Base-by-base conservation (phyloP, 495 filamentous ascomycete genomes). In the Penicillium samsonianum region DNA sequence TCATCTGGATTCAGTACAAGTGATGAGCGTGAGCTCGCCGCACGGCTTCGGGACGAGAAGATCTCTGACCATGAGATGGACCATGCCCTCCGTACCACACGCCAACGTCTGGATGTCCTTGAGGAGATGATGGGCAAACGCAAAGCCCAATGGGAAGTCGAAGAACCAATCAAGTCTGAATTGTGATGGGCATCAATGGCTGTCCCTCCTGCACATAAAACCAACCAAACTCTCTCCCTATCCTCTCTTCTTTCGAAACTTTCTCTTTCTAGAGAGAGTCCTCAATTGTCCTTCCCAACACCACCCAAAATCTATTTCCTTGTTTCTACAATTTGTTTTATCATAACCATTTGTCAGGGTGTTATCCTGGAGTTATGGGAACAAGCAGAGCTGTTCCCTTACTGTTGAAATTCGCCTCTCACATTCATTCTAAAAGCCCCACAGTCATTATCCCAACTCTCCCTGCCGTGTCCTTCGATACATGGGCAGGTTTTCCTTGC, bases 61-160 rank as follows among this genome's bases (percentile, higher is more conserved):
- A 92, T 96, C 82, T 86, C 82, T 49, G 85, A 92, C 62, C 73
- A 88, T 44, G 87, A 97, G 73, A 80, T 98, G 53, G 84, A 88
- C 62, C 86, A 92, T 65, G 92, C 92, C 16, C 92, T 98, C 45
- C 77, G 79, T 31, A 84, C 93, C 14, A 96, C 92, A 25, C 89
- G 96, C 69, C 88, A 94, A 73, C 83, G 87, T 53, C 75, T 98
- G 52, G 81, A 84, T 50, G 81, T 84, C 3, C 73, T 98, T 47
- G 93, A 93, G 68, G 77, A 76, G 41, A 86, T 90, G 44, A 75
- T 96, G 55, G 82, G 79, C 42, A 79, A 80, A 65, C 84, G 79
- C 61, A 82, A 79, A 68, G 55, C 49, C 0, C 60, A 66, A 30
- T 47, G 16, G 20, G 38, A 54, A 12, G 47, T 35, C 12, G 58